phyloP scores from a whole-genome alignment of 148 eudicot genomes.

The Rhododendron griersonianum region DNA sequence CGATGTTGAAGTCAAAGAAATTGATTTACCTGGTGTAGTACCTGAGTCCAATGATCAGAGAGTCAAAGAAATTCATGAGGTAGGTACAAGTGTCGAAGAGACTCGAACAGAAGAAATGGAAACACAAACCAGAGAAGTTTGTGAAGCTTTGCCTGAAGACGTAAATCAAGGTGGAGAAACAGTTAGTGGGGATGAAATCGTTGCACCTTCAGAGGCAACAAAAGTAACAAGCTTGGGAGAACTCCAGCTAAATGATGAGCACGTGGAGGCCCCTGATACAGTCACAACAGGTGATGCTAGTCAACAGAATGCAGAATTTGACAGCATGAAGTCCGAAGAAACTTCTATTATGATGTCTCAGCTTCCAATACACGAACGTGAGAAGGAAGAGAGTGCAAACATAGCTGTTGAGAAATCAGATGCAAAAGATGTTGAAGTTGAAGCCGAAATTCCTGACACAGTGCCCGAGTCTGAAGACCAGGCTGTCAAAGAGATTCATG shows the following conservation, averaged over 20 bases:
- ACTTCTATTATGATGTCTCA: neutral
- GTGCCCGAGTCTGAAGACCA: neutral
- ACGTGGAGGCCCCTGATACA: neutral
- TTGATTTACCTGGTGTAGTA: neutral
- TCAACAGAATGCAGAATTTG: neutral
- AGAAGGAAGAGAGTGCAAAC: neutral
- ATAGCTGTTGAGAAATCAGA: neutral
- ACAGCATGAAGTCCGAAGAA: neutral
- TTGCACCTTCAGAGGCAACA: neutral
- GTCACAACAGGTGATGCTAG: neutral
- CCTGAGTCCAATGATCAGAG: neutral
- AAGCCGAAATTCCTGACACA: neutral
- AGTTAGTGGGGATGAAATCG: neutral
- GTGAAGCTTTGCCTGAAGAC: neutral
- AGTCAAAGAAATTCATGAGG: constrained; percentile 7
- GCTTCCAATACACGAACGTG: constrained; percentile 4
- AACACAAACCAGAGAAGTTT: constrained; percentile 9
- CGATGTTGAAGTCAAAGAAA: constrained; percentile 13
- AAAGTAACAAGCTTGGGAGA: too few relatives aligned
- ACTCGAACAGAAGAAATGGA: neutral
- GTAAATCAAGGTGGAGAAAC: neutral
- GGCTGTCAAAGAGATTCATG: neutral
- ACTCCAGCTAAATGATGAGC: too few relatives aligned
- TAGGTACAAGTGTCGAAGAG: neutral
- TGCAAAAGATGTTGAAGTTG: neutral